Evolutionary conservation across 2,329 filamentous ascomycete genomes (phyloP).

Genomic region (Cladosporium halotolerans): DNA sequence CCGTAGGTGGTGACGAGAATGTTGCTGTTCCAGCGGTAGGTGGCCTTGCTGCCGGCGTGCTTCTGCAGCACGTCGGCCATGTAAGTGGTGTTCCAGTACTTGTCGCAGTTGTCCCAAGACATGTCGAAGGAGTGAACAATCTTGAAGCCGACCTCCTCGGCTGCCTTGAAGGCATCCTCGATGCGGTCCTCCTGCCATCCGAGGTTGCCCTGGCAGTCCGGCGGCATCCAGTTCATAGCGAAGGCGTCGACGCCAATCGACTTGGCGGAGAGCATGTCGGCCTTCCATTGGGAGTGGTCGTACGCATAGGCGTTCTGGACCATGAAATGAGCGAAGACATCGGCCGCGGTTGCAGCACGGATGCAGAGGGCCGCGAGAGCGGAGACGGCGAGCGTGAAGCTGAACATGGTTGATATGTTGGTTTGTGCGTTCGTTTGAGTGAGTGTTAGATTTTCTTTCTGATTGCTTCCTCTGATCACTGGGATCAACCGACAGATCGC

Average conservation of each 20-base stretch:
- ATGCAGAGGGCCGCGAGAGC: slow-evolving; percentile 16
- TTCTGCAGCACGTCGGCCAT: slow-evolving; percentile 30
- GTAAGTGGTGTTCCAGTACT: slow-evolving; percentile 34
- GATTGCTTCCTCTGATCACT: too few relatives aligned
- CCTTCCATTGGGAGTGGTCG: slow-evolving; percentile 28
- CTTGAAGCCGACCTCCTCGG: slow-evolving; percentile 30
- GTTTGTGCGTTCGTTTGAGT: background rate
- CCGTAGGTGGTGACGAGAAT: slow-evolving; percentile 33
- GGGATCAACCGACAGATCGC: background rate
- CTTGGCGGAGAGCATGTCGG: slow-evolving; percentile 29
- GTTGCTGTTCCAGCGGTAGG: slow-evolving; percentile 33
- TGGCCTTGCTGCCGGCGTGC: slow-evolving; percentile 28
- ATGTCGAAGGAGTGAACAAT: slow-evolving; percentile 36
- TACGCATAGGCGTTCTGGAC: slow-evolving; percentile 32
- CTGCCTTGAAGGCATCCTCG: slow-evolving; percentile 32
- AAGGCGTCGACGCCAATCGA: slow-evolving; percentile 33
- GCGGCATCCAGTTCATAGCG: slow-evolving; percentile 34
- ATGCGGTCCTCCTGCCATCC: slow-evolving; percentile 31
- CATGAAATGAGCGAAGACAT: slow-evolving; percentile 34
- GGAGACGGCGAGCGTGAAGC: slow-evolving; percentile 2
- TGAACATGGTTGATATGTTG: slow-evolving; percentile 4
- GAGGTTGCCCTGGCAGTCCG: slow-evolving; percentile 25
- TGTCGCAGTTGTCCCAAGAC: slow-evolving; percentile 30
- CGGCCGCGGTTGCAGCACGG: slow-evolving; percentile 23
- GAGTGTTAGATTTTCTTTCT: background rate